Conservation (phyloP, 2,329 filamentous ascomycete species). For the Ophiobolus disseminans region DNA sequence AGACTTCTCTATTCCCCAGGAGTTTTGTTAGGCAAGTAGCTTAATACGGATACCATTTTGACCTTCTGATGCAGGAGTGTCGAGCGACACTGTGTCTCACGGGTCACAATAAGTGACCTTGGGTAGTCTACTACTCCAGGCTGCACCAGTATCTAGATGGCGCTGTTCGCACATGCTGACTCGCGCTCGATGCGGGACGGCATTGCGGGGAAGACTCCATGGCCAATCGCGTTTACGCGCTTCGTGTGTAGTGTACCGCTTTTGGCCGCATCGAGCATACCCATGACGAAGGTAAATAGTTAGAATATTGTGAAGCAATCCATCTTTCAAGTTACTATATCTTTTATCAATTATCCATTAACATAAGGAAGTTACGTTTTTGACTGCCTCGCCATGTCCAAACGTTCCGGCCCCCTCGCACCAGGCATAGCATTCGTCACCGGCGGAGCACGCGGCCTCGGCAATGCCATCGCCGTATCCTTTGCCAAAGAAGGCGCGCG, state of each 20-base stretch:
- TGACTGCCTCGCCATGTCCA: constrained; percentile 5
- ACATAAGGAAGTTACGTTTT: too few relatives aligned
- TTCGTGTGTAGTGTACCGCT: too few relatives aligned
- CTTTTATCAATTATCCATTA: too few relatives aligned
- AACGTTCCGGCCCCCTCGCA: constrained; percentile 19
- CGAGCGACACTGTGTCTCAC: constrained; percentile 5
- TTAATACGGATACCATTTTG: constrained; percentile 7
- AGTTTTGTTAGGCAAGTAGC: constrained; percentile 7
- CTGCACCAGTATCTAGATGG: too few relatives aligned
- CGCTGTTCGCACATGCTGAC: too few relatives aligned
- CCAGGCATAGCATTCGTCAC: constrained; percentile 27
- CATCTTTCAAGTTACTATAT: too few relatives aligned
- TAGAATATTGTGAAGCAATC: too few relatives aligned
- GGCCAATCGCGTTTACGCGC: too few relatives aligned
- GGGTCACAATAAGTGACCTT: constrained; percentile 3
- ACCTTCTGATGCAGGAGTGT: constrained; percentile 9
- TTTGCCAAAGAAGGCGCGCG: constrained; percentile 26
- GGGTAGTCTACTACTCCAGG: background rate
- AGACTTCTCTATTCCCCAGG: constrained; percentile 4
- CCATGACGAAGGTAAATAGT: too few relatives aligned
- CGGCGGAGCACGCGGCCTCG: constrained; percentile 23
- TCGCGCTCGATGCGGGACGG: too few relatives aligned
- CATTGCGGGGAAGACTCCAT: too few relatives aligned
- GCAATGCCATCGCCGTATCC: constrained; percentile 24
- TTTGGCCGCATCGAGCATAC: too few relatives aligned